These are phyloP conservation scores for Sedum album DNA, from an alignment of 164 flowering plant genomes.

Conservation along the genomic window DNA sequence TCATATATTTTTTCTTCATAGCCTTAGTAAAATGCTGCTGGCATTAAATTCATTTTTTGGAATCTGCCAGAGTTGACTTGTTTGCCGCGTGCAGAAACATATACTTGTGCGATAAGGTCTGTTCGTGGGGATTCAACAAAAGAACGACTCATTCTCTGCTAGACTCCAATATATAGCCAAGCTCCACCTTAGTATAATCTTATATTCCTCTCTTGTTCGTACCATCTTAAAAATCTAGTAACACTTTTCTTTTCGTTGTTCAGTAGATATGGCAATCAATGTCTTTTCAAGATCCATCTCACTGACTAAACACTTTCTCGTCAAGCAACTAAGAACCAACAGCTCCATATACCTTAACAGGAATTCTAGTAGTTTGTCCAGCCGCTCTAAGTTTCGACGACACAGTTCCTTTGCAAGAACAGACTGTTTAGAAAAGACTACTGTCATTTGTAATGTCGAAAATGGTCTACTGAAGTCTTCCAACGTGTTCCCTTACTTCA, in stretches of 20 bases:
- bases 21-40: too few relatives aligned
- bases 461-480: slow-evolving; percentile 17
- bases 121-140: too few relatives aligned
- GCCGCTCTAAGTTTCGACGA: not conserved
- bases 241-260: too few relatives aligned
- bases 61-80: too few relatives aligned
- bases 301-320: not conserved
- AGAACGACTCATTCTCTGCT: too few relatives aligned
- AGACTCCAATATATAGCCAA: too few relatives aligned
- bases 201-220: too few relatives aligned
- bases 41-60: too few relatives aligned
- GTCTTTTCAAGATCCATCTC: not conserved
- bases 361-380: not conserved
- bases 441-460: slow-evolving; percentile 21
- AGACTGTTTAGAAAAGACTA: slow-evolving; percentile 6
- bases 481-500: slow-evolving; percentile 26
- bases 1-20: too few relatives aligned
- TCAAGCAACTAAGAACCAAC: not conserved
- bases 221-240: not conserved
- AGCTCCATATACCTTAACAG: not conserved
- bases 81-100: too few relatives aligned
- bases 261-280: slow-evolving; percentile 1
- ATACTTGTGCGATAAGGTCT: too few relatives aligned
- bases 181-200: too few relatives aligned
- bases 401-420: not conserved